phyloP scores from a whole-genome alignment of 2,329 filamentous ascomycete species.

The Fusarium pininemorale region DNA sequence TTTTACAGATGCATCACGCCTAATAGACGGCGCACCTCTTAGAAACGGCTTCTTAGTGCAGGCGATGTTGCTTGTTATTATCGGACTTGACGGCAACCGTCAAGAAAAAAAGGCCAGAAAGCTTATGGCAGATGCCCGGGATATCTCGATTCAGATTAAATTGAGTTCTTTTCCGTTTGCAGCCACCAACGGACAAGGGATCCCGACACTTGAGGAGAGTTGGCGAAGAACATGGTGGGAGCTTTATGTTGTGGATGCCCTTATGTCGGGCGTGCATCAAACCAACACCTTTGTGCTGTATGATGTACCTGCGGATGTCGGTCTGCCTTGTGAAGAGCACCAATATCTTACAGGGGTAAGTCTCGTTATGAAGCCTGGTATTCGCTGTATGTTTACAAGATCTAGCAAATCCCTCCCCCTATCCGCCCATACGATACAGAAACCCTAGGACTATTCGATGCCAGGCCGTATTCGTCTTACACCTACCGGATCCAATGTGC shows the following conservation, averaged over 20 bases:
- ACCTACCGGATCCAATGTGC: constrained; percentile 3
- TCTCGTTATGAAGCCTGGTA: neutral
- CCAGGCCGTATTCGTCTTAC: neutral
- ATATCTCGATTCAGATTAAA: neutral
- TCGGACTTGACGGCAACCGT: neutral
- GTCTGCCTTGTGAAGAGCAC: neutral
- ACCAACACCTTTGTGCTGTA: neutral
- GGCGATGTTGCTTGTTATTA: neutral
- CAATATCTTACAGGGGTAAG: neutral
- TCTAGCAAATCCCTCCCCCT: neutral
- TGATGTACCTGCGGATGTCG: neutral
- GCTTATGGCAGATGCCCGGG: neutral
- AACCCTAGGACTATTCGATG: neutral
- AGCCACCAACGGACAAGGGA: neutral
- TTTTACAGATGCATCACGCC: neutral
- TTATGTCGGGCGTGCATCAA: constrained; percentile 5
- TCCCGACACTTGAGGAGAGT: neutral
- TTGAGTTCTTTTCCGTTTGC: neutral
- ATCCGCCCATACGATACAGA: neutral
- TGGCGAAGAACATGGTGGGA: constrained; percentile 14
- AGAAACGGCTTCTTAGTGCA: neutral
- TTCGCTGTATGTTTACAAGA: neutral
- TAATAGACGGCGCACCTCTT: neutral
- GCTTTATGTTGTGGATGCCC: constrained; percentile 4
- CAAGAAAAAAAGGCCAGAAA: neutral